These are phyloP conservation scores for Rosellinia necatrix DNA, from an alignment of 2,329 filamentous ascomycete species.

Conservation along the genomic window DNA sequence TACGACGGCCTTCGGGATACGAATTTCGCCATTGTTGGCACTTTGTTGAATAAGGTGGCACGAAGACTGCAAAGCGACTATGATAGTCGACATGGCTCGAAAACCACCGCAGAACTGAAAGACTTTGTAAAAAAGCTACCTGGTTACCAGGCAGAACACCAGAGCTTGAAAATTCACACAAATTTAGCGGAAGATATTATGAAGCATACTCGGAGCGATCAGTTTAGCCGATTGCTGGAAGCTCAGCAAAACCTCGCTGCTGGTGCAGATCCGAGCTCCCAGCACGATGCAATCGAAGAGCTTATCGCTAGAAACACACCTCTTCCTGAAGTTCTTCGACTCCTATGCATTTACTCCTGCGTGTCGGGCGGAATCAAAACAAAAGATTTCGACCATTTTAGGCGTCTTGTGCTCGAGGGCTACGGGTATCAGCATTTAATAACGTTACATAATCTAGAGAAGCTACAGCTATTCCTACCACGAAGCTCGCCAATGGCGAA, in stretches of 20 bases:
- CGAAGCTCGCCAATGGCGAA: slow-evolving; percentile 77
- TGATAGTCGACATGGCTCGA: slow-evolving; percentile 82
- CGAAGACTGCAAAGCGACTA: slow-evolving; percentile 84
- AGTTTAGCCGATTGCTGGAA: slow-evolving; percentile 86
- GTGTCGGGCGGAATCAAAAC: slow-evolving; percentile 86
- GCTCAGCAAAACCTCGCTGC: slow-evolving; percentile 95
- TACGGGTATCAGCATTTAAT: slow-evolving; percentile 95
- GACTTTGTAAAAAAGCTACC: slow-evolving; percentile 96
- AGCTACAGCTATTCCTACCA: slow-evolving; percentile 82
- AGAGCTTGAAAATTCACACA: slow-evolving; percentile 89
- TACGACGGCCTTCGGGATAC: slow-evolving; percentile 87
- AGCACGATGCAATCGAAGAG: slow-evolving; percentile 91
- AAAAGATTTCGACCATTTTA: slow-evolving; percentile 88
- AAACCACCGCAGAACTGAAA: slow-evolving; percentile 87
- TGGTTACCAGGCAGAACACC: slow-evolving; percentile 89
- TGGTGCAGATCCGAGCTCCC: slow-evolving; percentile 83
- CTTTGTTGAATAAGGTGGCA: slow-evolving; percentile 86
- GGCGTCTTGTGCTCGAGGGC: slow-evolving; percentile 83
- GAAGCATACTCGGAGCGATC: slow-evolving; percentile 86
- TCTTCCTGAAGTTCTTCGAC: slow-evolving; percentile 77
- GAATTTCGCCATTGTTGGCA: slow-evolving; percentile 94
- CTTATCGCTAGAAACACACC: slow-evolving; percentile 88
- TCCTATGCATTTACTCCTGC: slow-evolving; percentile 90
- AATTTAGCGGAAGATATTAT: slow-evolving; percentile 93
- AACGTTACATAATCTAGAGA: slow-evolving; percentile 86